These are phyloP conservation scores for Corymbia citriodora DNA, from an alignment of 441 rosid genomes.

Conservation along the genomic window DNA sequence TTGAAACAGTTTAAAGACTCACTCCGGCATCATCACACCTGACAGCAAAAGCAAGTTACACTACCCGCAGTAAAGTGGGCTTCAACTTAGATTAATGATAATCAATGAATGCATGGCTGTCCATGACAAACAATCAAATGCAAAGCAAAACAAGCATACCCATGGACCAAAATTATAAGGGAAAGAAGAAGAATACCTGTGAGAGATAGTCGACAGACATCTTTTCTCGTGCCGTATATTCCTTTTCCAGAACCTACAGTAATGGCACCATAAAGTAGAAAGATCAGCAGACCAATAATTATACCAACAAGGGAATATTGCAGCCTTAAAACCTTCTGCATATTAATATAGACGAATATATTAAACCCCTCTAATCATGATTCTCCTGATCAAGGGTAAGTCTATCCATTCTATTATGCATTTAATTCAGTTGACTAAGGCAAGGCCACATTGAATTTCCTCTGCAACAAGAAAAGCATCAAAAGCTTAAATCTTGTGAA, in stretches of 20 bases:
- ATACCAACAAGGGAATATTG: background rate
- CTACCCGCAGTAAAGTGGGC: background rate
- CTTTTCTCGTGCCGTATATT: slow-evolving; percentile 32
- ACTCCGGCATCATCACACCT: background rate
- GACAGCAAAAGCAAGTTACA: background rate
- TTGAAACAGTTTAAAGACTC: background rate
- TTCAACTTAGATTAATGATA: background rate
- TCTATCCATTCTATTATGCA: background rate
- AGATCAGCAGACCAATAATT: background rate
- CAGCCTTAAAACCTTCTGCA: background rate
- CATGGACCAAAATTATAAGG: background rate
- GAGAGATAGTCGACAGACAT: slow-evolving; percentile 65
- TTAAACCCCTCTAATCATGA: background rate
- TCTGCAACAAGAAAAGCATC: background rate
- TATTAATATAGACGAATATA: background rate
- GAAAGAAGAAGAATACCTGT: slow-evolving; percentile 30
- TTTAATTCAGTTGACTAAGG: background rate
- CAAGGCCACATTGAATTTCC: background rate
- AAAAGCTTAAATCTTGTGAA: background rate
- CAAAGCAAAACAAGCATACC: background rate
- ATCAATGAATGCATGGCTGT: background rate
- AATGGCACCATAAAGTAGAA: background rate
- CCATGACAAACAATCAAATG: background rate
- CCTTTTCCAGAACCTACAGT: slow-evolving; percentile 69
- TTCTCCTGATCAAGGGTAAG: background rate